Base-by-base conservation (phyloP, 2,329 filamentous ascomycete genomes). In the Cadophora sp. region DNA sequence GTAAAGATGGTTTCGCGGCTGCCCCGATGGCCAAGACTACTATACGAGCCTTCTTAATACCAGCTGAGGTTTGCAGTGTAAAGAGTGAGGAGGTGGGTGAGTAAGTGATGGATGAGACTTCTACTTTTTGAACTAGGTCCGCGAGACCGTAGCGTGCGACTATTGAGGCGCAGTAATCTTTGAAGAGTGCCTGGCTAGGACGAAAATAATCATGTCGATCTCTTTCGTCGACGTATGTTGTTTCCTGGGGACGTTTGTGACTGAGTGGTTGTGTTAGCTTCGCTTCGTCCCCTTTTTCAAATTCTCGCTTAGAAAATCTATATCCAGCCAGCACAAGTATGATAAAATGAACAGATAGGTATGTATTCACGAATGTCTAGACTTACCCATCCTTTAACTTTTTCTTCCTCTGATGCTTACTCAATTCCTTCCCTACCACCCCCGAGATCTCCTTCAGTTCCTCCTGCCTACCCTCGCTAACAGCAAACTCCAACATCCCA, bases 371-470 rank as follows among this genome's bases (percentile, higher is more conserved):
- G 27, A 6, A 6, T 30, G 6, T 30, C 27, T 16, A 53, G 27
- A 79, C 68, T 83, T 82, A 82, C 83, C 75, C 80, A 80, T 62
- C 76, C 71, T 73, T 79, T 67, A 79, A 72, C 70, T 78, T 80
- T 77, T 88, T 87, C 82, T 93, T 93, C 81, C 89, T 90, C 66
- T 87, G 85, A 77, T 95, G 91, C 79, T 95, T 95, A 80, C 91
- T 94, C 65, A 94, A 78, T 74, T 94, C 91, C 73, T 91, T 93
- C 0, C 92, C 92, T 0, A 94, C 91, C 69, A 91, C 93, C 2
- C 90, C 89, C 0, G 84, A 81, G 58, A 95, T 89, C 78, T 94
- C 90, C 56, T 85, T 81, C 9, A 94, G 78, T 73, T 95, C 91
- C 6, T 79, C 78, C 66, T 88, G 84, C n/a, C 68, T 80, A 0